Base-by-base conservation (phyloP, 2,329 filamentous ascomycete species). In the Colletotrichum spinosum region DNA sequence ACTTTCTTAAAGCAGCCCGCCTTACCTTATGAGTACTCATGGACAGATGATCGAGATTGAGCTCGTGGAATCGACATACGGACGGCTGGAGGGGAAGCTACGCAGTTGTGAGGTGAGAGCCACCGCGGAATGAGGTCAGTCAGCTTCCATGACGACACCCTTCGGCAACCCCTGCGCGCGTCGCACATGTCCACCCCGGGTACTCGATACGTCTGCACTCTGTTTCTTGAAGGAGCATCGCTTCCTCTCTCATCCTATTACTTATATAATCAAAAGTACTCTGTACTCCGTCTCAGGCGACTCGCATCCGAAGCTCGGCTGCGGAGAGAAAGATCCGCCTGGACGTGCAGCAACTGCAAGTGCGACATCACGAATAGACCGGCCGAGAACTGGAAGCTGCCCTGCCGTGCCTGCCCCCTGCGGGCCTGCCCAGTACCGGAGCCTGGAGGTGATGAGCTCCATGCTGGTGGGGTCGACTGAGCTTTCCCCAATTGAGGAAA, bases 51-150 rank as follows among this genome's bases (percentile, higher is more conserved):
- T 44, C 34, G 49, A 7, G 2, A 17, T n/a, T 11, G n/a, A 38
- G n/a, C 15, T 46, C 12, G 6, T 25, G 25, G 25, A 4, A 25
- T 46, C 44, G 44, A 17, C 10, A 17, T 7, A 8, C 44, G 4
- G n/a, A 46, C 17, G 17, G 35, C 33, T 25, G 25, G 4, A 25
- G 25, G 25, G 41, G 10, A 8, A 10, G 39, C 51, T 56, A 48
- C 46, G 52, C 48, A 51, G 34, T 35, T 8, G 34, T 48, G 46
- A 51, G 51, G 56, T 55, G 52, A 53, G 42, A 9, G 34, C 17
- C 33, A 41, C 37, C 25, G 35, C 37, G 49, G 62, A 12, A 67
- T 67, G 64, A 65, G 64, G 64, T 67, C 64, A 67, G 64, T 65
- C 53, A 39, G 52, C 17, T 39, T 55, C 52, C 58, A 65, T 65